A percentile compares a stretch with the other conserved stretches of the same genome.
These are phyloP conservation scores for Inonotus obliquus DNA, from an alignment of 1,284 basidiomycete species.

Conservation along the genomic window DNA sequence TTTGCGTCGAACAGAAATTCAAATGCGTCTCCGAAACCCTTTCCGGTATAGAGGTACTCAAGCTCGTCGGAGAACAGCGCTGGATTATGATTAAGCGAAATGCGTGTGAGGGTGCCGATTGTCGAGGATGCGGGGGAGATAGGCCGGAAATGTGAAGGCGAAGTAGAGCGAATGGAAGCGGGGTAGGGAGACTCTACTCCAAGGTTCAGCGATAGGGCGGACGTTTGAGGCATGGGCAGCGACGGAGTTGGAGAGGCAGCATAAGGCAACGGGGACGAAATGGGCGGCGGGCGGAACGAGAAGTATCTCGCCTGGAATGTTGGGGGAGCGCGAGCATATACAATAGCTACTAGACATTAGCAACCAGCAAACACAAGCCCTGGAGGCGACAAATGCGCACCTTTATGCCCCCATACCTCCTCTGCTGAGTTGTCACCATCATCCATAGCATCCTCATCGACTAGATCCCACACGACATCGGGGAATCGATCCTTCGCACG, in stretches of 20 bases:
- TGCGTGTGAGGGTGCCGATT: conserved; percentile 40
- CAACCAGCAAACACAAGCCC: background rate
- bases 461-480: conserved; percentile 89
- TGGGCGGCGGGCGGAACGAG: conserved; percentile 56
- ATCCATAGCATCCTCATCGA: conserved; percentile 44
- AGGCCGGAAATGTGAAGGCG: conserved; percentile 44
- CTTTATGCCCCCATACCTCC: conserved; percentile 88
- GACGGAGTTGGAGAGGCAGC: conserved; percentile 44
- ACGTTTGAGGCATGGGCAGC: conserved; percentile 53
- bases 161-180: conserved; percentile 18
- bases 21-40: conserved; percentile 83
- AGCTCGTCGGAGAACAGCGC: conserved; percentile 81
- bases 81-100: conserved; percentile 68
- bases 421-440: conserved; percentile 36
- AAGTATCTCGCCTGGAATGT: conserved; percentile 85
- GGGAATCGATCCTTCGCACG: conserved; percentile 82
- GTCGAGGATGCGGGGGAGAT: conserved; percentile 42
- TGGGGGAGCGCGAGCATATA: conserved; percentile 90
- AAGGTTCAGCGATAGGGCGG: conserved; percentile 55
- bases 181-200: conserved; percentile 37
- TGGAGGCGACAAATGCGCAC: conserved; percentile 35
- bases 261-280: conserved; percentile 53
- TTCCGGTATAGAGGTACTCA: conserved; percentile 87
- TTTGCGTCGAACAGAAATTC: conserved; percentile 81
- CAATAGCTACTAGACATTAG: conserved; percentile 60